Evolutionary conservation across 768 basidiomycete genomes (phyloP), one percentile per base, ranked within the genome.

Genomic region (Naganishia vishniacii): DNA sequence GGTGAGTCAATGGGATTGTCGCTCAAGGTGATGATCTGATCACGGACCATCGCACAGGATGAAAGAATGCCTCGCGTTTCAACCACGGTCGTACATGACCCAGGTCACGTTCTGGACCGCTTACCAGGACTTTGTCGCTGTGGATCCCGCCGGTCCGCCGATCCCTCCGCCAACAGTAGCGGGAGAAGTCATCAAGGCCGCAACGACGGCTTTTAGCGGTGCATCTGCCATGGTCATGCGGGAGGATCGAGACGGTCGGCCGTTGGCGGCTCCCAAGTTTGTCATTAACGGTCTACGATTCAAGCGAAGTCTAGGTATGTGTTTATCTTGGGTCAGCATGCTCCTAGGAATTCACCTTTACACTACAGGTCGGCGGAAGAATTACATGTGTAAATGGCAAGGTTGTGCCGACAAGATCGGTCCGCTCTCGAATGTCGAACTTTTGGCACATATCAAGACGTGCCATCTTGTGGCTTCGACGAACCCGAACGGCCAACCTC

Each of bases 51-150:
- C 9, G 20, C 15, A 1, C 72, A 92, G 94, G 94, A 94, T 99
- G 88, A 86, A 84, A 72, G 78, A 82, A n/a, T 88, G 90, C 82
- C 97, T 93, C 70, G 81, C 87, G 16, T 80, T 85, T 18, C 86
- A 86, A 65, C 77, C 85, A 1, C 85, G 87, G 3, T 84, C 87
- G 4, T 88, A 92, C 71, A 80, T 97, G 48, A 91, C 90, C 0
- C 95, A 98, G 76, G 91, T 94, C 34, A 86, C 89, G 61, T 90
- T 99, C 72, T 99, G 94, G 93, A 90, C 84, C 62, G 82, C 92
- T 13, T 99, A 99, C 79, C 86, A 88, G 67, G 87, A 88, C 64
- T 84, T 84, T 0, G 95, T 97, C 70, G 78, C 82, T 1, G 84
- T 81, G 64, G 83, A 84, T 1, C 69, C 67, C 5, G 29, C 13